Evolutionary conservation across 306 rosid genomes (phyloP).

Genomic region (Chamaecrista fasciculata): DNA sequence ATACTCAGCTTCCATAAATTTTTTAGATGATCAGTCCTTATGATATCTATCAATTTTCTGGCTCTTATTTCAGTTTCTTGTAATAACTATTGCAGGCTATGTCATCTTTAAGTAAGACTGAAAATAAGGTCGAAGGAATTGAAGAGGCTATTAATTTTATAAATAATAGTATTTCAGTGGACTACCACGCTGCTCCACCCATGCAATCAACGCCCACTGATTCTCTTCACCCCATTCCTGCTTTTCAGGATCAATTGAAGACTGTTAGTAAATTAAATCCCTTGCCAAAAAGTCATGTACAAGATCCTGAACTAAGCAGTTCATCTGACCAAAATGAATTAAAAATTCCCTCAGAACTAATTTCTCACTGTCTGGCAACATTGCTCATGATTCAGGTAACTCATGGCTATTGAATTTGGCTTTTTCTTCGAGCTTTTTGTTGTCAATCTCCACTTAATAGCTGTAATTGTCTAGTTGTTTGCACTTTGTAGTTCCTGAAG

Average conservation of each 20-base stretch:
- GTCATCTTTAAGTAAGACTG: constrained; percentile 52
- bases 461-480: constrained; percentile 19
- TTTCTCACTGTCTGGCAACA: constrained; percentile 79
- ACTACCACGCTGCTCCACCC: constrained; percentile 51
- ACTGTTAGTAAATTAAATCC: constrained; percentile 43
- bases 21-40: constrained; percentile 10
- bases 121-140: constrained; percentile 47
- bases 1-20: constrained; percentile 13
- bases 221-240: constrained; percentile 37
- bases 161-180: constrained; percentile 55
- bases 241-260: constrained; percentile 54
- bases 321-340: constrained; percentile 54
- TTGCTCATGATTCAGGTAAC: constrained; percentile 87
- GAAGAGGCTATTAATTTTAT: constrained; percentile 81
- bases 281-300: constrained; percentile 37
- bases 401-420: constrained; percentile 8
- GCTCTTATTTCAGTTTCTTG: constrained; percentile 30
- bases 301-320: constrained; percentile 47
- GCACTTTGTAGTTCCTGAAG: constrained; percentile 2
- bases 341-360: constrained; percentile 75
- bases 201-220: constrained; percentile 42
- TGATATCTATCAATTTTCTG: constrained; percentile 11
- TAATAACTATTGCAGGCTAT: constrained; percentile 64
- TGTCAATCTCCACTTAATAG: constrained; percentile 12
- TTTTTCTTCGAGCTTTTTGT: constrained; percentile 24